Evolutionary conservation across 257 asterid species (phyloP).

Genomic region (Ilex asprella): DNA sequence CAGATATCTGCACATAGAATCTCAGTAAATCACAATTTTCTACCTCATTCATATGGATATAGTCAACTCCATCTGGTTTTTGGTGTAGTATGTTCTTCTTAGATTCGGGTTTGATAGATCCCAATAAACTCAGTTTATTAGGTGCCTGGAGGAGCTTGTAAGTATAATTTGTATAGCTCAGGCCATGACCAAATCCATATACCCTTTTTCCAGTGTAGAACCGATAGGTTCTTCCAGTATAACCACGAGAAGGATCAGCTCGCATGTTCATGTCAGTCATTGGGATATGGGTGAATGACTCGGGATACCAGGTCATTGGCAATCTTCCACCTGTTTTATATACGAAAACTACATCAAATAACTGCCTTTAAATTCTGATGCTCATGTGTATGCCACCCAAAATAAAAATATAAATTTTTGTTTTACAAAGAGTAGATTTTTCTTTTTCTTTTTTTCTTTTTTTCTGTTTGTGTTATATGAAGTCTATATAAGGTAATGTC

Average conservation of each 20-base stretch:
- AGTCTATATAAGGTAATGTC: too few relatives aligned
- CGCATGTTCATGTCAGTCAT: constrained; percentile 95
- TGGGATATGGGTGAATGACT: constrained; percentile 66
- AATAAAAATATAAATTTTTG: neutral
- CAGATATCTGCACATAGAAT: constrained; percentile 46
- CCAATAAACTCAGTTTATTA: constrained; percentile 33
- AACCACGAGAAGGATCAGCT: constrained; percentile 66
- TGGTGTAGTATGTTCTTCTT: constrained; percentile 25
- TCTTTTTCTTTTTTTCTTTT: neutral
- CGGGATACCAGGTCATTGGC: constrained; percentile 91
- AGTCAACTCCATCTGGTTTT: constrained; percentile 19
- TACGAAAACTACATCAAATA: neutral
- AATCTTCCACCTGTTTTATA: constrained; percentile 60
- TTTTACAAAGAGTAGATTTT: neutral
- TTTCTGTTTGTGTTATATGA: neutral
- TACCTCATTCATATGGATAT: constrained; percentile 43
- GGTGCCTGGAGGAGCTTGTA: constrained; percentile 62
- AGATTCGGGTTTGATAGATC: constrained; percentile 18
- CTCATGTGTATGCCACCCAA: neutral
- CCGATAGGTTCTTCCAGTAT: constrained; percentile 88
- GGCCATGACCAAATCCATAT: constrained; percentile 73
- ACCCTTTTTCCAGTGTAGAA: constrained; percentile 70
- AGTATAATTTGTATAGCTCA: constrained; percentile 60
- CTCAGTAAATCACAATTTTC: constrained; percentile 42
- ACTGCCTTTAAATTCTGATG: neutral